These are phyloP conservation scores for Haberlea rhodopensis DNA, from an alignment of 257 asterid species.

Conservation along the genomic window DNA sequence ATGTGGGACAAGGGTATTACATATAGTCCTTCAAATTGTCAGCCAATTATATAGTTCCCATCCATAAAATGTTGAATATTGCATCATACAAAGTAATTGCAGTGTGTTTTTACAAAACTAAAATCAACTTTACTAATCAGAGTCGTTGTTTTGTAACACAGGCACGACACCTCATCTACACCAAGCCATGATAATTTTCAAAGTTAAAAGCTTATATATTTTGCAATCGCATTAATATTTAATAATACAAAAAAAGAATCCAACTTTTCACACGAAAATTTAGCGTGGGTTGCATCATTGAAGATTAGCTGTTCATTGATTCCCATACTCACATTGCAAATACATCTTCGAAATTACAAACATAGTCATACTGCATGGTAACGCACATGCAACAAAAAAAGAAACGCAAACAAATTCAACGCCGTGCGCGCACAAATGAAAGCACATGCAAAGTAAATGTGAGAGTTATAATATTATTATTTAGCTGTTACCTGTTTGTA, in stretches of 20 bases:
- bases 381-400: background rate
- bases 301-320: constrained; percentile 19
- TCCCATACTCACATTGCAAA: constrained; percentile 8
- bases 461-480: background rate
- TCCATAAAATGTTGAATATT: constrained; percentile 10
- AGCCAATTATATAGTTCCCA: constrained; percentile 7
- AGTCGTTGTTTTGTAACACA: too few relatives aligned
- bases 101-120: too few relatives aligned
- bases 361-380: constrained; percentile 16
- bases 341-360: background rate
- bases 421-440: background rate
- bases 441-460: constrained; percentile 12
- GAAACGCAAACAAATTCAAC: background rate
- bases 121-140: too few relatives aligned
- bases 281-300: too few relatives aligned
- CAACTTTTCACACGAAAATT: too few relatives aligned
- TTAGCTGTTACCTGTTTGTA: constrained; percentile 63
- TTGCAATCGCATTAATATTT: too few relatives aligned
- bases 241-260: background rate
- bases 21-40: constrained; percentile 8
- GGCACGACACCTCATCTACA: too few relatives aligned
- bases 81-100: background rate
- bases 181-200: too few relatives aligned
- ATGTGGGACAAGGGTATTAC: too few relatives aligned
- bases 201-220: too few relatives aligned